Evolutionary conservation across 2,329 filamentous ascomycete species (phyloP).

Genomic region (Dactylonectria macrodidyma): DNA sequence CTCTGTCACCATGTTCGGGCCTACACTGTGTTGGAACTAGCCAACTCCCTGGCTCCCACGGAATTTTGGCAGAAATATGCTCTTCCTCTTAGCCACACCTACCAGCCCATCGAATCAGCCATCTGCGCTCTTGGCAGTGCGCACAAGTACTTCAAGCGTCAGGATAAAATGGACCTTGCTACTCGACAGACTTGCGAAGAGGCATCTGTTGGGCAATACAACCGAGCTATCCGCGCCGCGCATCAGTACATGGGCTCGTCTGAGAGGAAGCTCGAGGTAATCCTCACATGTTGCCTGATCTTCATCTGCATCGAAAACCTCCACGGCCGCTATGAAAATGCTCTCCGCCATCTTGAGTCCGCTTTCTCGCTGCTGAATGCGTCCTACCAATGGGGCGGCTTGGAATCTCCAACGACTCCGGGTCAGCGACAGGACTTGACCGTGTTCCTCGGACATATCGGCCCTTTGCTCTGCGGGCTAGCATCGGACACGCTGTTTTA

Average conservation of each 20-base stretch:
- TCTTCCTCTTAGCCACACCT: not conserved
- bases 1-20: not conserved
- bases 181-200: not conserved
- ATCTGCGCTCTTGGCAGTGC: not conserved
- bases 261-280: not conserved
- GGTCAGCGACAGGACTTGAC: not conserved
- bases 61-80: not conserved
- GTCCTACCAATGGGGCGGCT: not conserved
- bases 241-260: not conserved
- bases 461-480: not conserved
- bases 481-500: not conserved
- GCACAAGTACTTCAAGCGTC: constrained; percentile 4
- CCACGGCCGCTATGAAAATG: not conserved
- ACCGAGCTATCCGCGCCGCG: not conserved
- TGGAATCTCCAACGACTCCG: not conserved
- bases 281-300: constrained; percentile 1
- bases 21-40: not conserved
- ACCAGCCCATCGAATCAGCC: not conserved
- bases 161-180: not conserved
- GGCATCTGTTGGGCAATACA: not conserved
- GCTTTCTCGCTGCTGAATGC: constrained; percentile 2
- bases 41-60: not conserved
- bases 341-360: not conserved
- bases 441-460: not conserved
- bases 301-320: constrained; percentile 1